A percentile compares a stretch with the other conserved stretches of the same genome.
phyloP scores from a whole-genome alignment of 2,329 filamentous ascomycete species.

The Fusarium sp. region DNA sequence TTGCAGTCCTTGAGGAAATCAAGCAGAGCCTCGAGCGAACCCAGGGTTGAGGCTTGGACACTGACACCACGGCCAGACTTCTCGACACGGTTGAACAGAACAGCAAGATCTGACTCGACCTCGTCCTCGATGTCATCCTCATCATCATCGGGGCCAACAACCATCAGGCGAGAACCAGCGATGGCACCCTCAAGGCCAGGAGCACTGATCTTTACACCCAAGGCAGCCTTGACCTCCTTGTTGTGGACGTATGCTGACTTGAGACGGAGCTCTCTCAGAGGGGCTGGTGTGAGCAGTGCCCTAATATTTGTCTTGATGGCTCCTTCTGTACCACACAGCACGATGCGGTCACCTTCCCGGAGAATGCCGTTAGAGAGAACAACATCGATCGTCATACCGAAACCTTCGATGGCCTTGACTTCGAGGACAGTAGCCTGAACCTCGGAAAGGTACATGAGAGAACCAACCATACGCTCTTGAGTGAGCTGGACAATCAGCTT shows the following conservation, averaged over 20 bases:
- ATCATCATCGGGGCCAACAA: constrained; percentile 94
- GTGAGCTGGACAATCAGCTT: constrained; percentile 93
- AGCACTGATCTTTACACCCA: constrained; percentile 98
- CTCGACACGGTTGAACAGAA: constrained; percentile 89
- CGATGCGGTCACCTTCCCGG: constrained; percentile 91
- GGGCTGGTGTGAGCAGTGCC: constrained; percentile 91
- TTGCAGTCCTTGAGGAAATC: constrained; percentile 97
- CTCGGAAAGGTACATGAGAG: constrained; percentile 98
- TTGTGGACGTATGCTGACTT: constrained; percentile 98
- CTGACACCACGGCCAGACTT: constrained; percentile 94
- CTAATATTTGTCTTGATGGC: constrained; percentile 95
- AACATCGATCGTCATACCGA: constrained; percentile 98
- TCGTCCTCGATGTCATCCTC: constrained; percentile 97
- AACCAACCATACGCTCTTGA: constrained; percentile 96
- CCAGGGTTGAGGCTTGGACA: constrained; percentile 96
- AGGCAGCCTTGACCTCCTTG: constrained; percentile 97
- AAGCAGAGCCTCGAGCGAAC: constrained; percentile 93
- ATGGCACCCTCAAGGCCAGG: constrained; percentile 96
- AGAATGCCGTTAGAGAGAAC: constrained; percentile 96
- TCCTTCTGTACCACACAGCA: constrained; percentile 96
- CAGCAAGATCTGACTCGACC: constrained; percentile 93
- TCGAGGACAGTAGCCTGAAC: constrained; percentile 98
- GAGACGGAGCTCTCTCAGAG: constrained; percentile 91
- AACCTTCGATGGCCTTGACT: constrained; percentile 98
- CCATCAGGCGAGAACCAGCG: constrained; percentile 92